phyloP scores from a whole-genome alignment of 2,329 filamentous ascomycete genomes.

The Bipolaris sorokiniana region DNA sequence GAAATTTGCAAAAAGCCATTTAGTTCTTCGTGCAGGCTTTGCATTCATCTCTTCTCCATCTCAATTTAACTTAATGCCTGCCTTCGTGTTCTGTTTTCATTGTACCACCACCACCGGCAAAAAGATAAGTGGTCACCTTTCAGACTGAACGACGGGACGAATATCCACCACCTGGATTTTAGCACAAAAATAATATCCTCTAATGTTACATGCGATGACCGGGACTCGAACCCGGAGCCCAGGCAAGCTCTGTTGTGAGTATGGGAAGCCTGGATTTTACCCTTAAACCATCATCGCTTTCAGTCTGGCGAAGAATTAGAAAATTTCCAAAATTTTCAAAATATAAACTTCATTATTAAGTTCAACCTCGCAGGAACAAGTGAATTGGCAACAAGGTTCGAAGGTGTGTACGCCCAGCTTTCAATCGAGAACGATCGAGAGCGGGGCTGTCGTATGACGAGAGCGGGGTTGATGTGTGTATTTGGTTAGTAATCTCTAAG shows the following conservation, averaged over 20 bases:
- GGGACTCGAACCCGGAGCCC: conserved; percentile 38
- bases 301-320: background rate
- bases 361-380: too few relatives aligned
- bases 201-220: conserved; percentile 21
- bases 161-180: background rate
- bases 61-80: background rate
- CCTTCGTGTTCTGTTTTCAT: background rate
- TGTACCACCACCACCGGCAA: background rate
- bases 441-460: too few relatives aligned
- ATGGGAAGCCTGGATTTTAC: conserved; percentile 44
- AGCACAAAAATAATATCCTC: background rate
- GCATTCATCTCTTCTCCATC: background rate
- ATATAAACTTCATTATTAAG: background rate
- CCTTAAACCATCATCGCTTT: conserved; percentile 37
- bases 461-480: too few relatives aligned
- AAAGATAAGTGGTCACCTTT: background rate
- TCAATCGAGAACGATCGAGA: too few relatives aligned
- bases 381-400: too few relatives aligned
- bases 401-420: too few relatives aligned
- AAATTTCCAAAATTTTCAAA: background rate
- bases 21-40: background rate
- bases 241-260: conserved; percentile 21
- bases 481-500: too few relatives aligned
- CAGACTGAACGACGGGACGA: background rate
- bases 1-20: background rate